phyloP scores from a whole-genome alignment of 2,329 filamentous ascomycete genomes.

The Colletotrichum chrysophilum region DNA sequence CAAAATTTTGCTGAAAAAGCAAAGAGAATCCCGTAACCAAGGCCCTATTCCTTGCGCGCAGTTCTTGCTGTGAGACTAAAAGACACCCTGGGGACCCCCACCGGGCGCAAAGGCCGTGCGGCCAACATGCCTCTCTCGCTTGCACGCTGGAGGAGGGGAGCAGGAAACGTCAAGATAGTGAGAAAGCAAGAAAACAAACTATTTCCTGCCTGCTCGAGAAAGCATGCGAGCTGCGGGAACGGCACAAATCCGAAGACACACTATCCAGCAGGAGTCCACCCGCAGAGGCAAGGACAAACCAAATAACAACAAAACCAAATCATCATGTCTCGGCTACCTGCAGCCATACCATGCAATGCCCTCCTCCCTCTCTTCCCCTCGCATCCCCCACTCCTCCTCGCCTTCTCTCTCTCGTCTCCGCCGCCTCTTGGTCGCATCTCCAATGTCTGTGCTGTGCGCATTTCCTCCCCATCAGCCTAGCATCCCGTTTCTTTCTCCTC shows the following conservation, averaged over 20 bases:
- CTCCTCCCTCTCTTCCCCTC: background rate
- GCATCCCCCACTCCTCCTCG: background rate
- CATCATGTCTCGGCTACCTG: conserved; percentile 19
- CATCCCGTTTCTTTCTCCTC: background rate
- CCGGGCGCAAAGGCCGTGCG: background rate
- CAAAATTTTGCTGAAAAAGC: background rate
- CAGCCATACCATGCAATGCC: background rate
- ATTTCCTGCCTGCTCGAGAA: background rate
- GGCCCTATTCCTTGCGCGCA: background rate
- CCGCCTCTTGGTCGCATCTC: background rate
- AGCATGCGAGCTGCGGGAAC: background rate
- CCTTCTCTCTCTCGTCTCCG: background rate
- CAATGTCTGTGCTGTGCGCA: background rate
- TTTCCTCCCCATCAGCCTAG: background rate
- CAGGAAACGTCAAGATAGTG: background rate
- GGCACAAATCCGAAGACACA: no score
- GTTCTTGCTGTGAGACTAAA: background rate
- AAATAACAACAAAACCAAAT: background rate
- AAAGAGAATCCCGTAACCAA: background rate
- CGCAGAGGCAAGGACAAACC: background rate
- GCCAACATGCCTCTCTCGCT: background rate
- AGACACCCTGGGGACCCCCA: background rate
- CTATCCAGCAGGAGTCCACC: background rate
- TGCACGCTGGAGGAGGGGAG: background rate
- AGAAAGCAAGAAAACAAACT: background rate